Evolutionary conservation across 1,284 basidiomycete genomes (phyloP).

Genomic region (Apiotrichum domesticum): DNA sequence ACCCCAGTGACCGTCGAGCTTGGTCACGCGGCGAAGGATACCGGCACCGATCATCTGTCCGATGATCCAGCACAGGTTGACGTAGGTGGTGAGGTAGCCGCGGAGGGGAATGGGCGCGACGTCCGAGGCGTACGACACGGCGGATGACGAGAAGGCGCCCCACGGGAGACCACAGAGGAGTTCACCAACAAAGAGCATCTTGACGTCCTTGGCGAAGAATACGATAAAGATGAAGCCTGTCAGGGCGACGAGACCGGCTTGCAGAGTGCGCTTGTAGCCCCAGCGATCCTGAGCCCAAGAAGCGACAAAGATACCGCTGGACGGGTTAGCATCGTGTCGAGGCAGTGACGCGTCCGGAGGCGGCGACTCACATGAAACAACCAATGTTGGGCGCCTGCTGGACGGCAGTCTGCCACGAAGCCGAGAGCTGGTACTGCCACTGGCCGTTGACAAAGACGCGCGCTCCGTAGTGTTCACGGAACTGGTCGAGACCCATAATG

Average conservation of each 20-base stretch:
- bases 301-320: slow-evolving; percentile 21
- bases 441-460: not conserved
- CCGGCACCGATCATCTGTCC: slow-evolving; percentile 27
- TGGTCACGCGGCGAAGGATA: not conserved
- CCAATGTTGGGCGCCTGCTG: slow-evolving; percentile 16
- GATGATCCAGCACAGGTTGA: slow-evolving; percentile 45
- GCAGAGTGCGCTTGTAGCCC: slow-evolving; percentile 26
- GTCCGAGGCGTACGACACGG: slow-evolving; percentile 42
- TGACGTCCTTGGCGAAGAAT: slow-evolving; percentile 40
- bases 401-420: slow-evolving; percentile 19
- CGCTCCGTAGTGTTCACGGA: slow-evolving; percentile 13
- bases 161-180: slow-evolving; percentile 40
- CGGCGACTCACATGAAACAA: slow-evolving; percentile 18
- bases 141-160: slow-evolving; percentile 41
- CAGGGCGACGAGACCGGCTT: slow-evolving; percentile 29
- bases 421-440: slow-evolving; percentile 1
- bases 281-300: slow-evolving; percentile 20
- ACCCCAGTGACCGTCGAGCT: slow-evolving; percentile 25
- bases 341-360: not conserved
- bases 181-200: slow-evolving; percentile 20
- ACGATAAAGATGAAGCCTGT: slow-evolving; percentile 31
- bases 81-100: slow-evolving; percentile 40
- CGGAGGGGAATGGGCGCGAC: slow-evolving; percentile 40
- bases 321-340: too few relatives aligned
- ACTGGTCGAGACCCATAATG: slow-evolving; percentile 10